Percentiles rank a stretch among this genome's conserved stretches.
Evolutionary conservation across 441 rosid species (phyloP).

Genomic region (Erodium chrysanthum): DNA sequence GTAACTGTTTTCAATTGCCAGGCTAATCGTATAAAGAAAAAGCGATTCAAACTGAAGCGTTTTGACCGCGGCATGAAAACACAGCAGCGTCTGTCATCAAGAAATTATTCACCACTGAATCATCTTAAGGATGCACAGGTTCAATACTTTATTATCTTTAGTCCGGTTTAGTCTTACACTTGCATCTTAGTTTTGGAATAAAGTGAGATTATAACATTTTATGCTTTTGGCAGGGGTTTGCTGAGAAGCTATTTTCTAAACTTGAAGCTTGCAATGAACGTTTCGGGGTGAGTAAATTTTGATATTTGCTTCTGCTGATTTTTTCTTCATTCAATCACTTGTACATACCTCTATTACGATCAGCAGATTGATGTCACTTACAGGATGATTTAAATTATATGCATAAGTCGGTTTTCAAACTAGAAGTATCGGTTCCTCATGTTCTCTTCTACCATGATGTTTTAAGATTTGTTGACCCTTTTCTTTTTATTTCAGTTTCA

Average conservation of each 20-base stretch:
- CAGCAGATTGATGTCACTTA: background rate
- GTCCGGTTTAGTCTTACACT: background rate
- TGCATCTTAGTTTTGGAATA: background rate
- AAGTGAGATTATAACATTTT: background rate
- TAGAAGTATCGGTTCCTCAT: background rate
- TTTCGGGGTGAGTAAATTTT: conserved; percentile 42
- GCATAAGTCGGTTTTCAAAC: background rate
- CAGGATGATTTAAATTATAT: background rate
- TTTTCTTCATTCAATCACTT: background rate
- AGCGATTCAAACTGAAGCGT: conserved; percentile 85
- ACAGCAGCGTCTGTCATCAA: conserved; percentile 59
- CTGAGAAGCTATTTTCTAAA: conserved; percentile 73
- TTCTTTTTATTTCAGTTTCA: background rate
- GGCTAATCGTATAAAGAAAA: conserved; percentile 87
- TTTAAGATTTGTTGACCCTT: background rate
- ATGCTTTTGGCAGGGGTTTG: conserved; percentile 50
- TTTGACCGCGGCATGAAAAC: conserved; percentile 62
- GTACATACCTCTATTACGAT: background rate
- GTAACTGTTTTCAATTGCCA: conserved; percentile 15
- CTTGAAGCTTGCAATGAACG: conserved; percentile 82
- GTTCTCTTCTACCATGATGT: background rate
- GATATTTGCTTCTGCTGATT: background rate
- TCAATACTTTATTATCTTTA: conserved; percentile 10
- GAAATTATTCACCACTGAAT: conserved; percentile 64
- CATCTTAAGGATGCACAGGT: conserved; percentile 91